Conservation (phyloP, 306 rosid genomes). For the Oemleria cerasiformis region DNA sequence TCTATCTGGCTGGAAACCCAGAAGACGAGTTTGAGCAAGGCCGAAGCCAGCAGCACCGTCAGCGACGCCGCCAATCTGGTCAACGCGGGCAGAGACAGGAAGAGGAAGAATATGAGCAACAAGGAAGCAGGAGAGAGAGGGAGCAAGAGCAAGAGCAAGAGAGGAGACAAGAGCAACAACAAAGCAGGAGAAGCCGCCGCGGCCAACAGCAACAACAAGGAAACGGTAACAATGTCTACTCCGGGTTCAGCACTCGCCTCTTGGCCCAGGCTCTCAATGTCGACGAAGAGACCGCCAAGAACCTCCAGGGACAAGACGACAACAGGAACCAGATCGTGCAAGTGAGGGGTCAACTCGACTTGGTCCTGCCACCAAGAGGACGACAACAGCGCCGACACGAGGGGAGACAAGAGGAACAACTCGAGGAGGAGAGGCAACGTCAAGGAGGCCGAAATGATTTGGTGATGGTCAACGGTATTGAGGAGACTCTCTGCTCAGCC, state of each 20-base stretch:
- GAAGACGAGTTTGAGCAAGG: slow-evolving; percentile 33
- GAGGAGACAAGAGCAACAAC: neutral
- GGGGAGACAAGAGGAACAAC: slow-evolving; percentile 1
- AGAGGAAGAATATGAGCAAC: neutral
- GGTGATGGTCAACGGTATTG: slow-evolving; percentile 16
- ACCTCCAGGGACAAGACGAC: slow-evolving; percentile 31
- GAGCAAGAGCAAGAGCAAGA: neutral
- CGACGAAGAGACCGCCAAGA: slow-evolving; percentile 25
- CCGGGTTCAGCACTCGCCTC: slow-evolving; percentile 34
- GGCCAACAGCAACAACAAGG: neutral
- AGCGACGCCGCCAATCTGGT: neutral
- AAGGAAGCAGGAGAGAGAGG: neutral
- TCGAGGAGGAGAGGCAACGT: neutral
- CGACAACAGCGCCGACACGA: slow-evolving; percentile 11
- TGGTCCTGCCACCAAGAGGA: slow-evolving; percentile 38
- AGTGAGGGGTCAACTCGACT: slow-evolving; percentile 31
- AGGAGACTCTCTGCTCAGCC: slow-evolving; percentile 30
- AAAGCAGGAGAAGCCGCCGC: neutral
- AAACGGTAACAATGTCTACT: slow-evolving; percentile 35
- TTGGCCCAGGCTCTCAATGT: slow-evolving; percentile 38
- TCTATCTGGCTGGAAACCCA: slow-evolving; percentile 63
- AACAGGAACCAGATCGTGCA: slow-evolving; percentile 36
- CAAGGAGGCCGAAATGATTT: neutral
- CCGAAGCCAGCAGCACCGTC: neutral
- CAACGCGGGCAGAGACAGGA: neutral